Evolutionary conservation across 768 basidiomycete genomes (phyloP).

Genomic region (Agaricus bisporus): DNA sequence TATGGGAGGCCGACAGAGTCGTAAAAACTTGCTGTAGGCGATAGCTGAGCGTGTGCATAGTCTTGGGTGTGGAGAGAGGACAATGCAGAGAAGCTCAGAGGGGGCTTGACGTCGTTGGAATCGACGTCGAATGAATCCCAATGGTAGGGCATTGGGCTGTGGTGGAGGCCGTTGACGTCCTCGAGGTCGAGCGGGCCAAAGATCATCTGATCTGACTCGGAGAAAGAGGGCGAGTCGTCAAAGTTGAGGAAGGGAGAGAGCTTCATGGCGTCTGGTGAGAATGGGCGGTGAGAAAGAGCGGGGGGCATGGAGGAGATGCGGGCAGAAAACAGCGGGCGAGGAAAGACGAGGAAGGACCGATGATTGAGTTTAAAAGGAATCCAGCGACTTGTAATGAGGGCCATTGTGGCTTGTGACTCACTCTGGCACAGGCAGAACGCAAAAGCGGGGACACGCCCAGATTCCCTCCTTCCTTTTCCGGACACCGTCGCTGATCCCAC

Average conservation of each 20-base stretch:
- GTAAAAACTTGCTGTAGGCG: slow-evolving; percentile 32
- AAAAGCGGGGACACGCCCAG: not conserved
- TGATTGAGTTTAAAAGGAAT: slow-evolving; percentile 8
- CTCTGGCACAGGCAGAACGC: too few species aligned
- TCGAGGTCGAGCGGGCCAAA: slow-evolving; percentile 59
- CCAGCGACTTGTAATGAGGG: not conserved
- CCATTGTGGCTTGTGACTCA: not conserved
- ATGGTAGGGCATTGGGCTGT: slow-evolving; percentile 22
- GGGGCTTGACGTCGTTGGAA: slow-evolving; percentile 34
- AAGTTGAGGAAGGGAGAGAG: slow-evolving; percentile 27
- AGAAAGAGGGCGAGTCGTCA: slow-evolving; percentile 26
- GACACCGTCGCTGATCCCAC: too few species aligned
- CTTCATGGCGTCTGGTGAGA: slow-evolving; percentile 23
- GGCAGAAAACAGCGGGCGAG: slow-evolving; percentile 18
- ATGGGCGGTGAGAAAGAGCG: slow-evolving; percentile 29
- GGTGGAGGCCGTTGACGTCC: slow-evolving; percentile 24
- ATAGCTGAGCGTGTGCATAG: slow-evolving; percentile 30
- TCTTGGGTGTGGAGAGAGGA: slow-evolving; percentile 25
- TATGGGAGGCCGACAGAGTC: slow-evolving; percentile 34
- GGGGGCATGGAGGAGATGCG: slow-evolving; percentile 34
- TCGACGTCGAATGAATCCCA: slow-evolving; percentile 35
- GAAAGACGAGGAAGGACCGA: slow-evolving; percentile 8
- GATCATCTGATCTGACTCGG: slow-evolving; percentile 49
- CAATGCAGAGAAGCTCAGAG: slow-evolving; percentile 27
- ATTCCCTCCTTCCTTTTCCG: not conserved